Evolutionary conservation across 2,329 filamentous ascomycete genomes (phyloP).

Genomic region (Talaromyces islandicus): DNA sequence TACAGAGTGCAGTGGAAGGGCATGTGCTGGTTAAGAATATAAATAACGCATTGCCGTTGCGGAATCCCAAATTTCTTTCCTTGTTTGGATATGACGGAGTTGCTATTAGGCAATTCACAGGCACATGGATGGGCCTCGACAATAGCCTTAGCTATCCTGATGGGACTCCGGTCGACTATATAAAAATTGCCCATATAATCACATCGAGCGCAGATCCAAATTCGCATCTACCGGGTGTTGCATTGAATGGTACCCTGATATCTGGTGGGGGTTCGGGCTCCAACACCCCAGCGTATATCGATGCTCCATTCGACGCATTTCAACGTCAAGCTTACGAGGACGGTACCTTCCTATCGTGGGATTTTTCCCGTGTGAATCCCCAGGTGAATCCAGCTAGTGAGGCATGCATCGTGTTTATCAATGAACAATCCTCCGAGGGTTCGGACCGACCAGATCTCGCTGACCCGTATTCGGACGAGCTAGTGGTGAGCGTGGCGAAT

Average conservation of each 20-base stretch:
- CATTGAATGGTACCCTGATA: slow-evolving; percentile 44
- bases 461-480: not conserved
- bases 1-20: slow-evolving; percentile 44
- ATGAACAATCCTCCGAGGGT: slow-evolving; percentile 46
- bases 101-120: slow-evolving; percentile 25
- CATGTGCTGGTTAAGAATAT: slow-evolving; percentile 61
- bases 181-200: not conserved
- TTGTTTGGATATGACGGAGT: slow-evolving; percentile 21
- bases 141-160: not conserved
- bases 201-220: not conserved
- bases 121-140: not conserved
- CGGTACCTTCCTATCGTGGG: slow-evolving; percentile 33
- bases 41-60: slow-evolving; percentile 51
- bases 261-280: slow-evolving; percentile 47
- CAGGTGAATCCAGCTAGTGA: slow-evolving; percentile 31
- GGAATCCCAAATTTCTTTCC: slow-evolving; percentile 46
- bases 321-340: slow-evolving; percentile 49
- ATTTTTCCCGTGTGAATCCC: slow-evolving; percentile 37
- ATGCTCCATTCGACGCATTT: slow-evolving; percentile 53
- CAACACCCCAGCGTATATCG: slow-evolving; percentile 42
- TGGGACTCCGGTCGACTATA: not conserved
- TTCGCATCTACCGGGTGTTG: slow-evolving; percentile 50
- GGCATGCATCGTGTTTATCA: slow-evolving; percentile 54
- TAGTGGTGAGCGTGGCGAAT: not conserved
- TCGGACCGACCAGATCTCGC: slow-evolving; percentile 22